Conservation (phyloP, 2,329 filamentous ascomycete genomes). For the Cladosporium sp. region DNA sequence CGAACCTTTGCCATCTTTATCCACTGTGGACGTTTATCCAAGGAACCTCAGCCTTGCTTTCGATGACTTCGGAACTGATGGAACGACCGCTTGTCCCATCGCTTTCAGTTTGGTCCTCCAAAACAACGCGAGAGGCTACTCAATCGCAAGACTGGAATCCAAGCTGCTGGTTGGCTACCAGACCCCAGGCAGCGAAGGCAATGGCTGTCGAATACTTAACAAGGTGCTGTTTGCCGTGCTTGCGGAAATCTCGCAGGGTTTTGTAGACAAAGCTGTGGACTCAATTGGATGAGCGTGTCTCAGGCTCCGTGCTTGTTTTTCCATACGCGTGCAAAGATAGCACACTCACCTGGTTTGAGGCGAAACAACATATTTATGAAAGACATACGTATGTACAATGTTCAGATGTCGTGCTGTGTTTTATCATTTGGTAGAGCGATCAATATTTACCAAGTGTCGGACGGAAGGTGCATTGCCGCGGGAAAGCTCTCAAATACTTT, state of each 20-base stretch:
- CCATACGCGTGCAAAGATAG: too few relatives aligned
- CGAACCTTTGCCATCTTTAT: not conserved
- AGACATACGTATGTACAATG: not conserved
- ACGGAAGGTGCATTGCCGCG: not conserved
- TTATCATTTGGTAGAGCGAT: not conserved
- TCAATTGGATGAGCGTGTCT: not conserved
- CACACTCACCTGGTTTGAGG: not conserved
- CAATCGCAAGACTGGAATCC: not conserved
- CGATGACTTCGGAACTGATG: not conserved
- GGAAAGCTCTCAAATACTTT: not conserved
- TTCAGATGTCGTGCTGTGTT: not conserved
- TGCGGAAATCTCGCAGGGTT: not conserved
- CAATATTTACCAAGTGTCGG: not conserved
- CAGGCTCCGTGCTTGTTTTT: too few relatives aligned
- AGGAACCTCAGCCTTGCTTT: not conserved
- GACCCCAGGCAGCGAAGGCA: not conserved
- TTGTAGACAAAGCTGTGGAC: not conserved
- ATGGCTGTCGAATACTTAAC: not conserved
- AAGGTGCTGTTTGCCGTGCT: constrained; percentile 3
- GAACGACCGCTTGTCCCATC: constrained; percentile 8
- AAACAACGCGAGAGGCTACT: not conserved
- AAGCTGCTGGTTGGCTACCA: not conserved
- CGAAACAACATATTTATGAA: not conserved
- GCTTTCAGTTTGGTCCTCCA: not conserved
- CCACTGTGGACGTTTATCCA: not conserved